A percentile compares a stretch with the other conserved stretches of the same genome.
Evolutionary conservation across 1,284 basidiomycete genomes (phyloP).

Genomic region (Cutaneotrichosporon cyanovorans): DNA sequence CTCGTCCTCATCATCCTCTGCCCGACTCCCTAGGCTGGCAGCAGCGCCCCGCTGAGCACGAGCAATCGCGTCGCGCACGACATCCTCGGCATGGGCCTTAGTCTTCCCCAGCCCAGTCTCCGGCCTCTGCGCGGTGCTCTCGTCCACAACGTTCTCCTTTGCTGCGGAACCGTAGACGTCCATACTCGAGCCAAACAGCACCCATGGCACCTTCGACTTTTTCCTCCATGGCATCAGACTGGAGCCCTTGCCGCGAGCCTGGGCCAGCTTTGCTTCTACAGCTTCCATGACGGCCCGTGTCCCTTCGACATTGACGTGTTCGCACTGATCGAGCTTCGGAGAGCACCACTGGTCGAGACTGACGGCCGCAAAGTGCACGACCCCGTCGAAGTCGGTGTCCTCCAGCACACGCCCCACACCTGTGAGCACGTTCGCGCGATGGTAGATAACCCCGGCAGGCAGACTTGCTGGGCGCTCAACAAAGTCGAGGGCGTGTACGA

Average conservation of each 20-base stretch:
- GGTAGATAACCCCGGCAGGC: conserved; percentile 17
- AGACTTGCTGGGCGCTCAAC: conserved; percentile 18
- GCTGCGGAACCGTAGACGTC: conserved; percentile 31
- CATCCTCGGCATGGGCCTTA: conserved; percentile 32
- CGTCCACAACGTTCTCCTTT: conserved; percentile 12
- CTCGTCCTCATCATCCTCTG: neutral
- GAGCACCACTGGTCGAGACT: conserved; percentile 37
- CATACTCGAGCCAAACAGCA: conserved; percentile 34
- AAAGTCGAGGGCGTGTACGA: conserved; percentile 32
- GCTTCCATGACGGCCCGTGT: conserved; percentile 27
- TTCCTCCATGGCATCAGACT: conserved; percentile 4
- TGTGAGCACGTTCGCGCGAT: conserved; percentile 13
- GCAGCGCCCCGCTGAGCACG: neutral
- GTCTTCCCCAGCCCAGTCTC: conserved; percentile 31
- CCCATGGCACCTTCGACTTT: conserved; percentile 27
- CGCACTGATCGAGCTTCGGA: conserved; percentile 31
- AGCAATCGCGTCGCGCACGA: conserved; percentile 13
- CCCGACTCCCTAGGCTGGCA: neutral
- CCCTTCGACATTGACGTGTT: conserved; percentile 31
- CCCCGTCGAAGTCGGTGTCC: conserved; percentile 24
- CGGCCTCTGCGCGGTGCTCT: conserved; percentile 17
- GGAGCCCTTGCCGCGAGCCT: neutral
- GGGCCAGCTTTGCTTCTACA: conserved; percentile 12
- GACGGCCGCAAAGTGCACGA: conserved; percentile 41
- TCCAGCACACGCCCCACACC: neutral